Evolutionary conservation across 2,329 filamentous ascomycete species (phyloP).

Genomic region (Aureobasidium sp.): DNA sequence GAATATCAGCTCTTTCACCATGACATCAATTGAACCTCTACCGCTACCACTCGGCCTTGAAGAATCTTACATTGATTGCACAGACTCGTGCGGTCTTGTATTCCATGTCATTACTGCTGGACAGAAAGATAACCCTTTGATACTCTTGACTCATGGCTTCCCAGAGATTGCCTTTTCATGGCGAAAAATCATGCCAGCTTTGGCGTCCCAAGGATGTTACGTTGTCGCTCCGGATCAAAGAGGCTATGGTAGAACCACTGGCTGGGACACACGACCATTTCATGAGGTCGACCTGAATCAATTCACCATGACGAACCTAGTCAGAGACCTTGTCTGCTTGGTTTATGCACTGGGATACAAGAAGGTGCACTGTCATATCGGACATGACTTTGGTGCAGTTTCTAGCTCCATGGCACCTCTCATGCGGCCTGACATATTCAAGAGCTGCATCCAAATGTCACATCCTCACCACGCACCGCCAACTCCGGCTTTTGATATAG

Average conservation of each 20-base stretch:
- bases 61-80: constrained; percentile 63
- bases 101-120: constrained; percentile 69
- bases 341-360: constrained; percentile 68
- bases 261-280: constrained; percentile 61
- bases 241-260: constrained; percentile 72
- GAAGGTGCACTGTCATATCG: constrained; percentile 64
- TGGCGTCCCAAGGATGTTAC: constrained; percentile 69
- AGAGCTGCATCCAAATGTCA: constrained; percentile 67
- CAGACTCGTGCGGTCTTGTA: constrained; percentile 58
- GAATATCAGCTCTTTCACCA: neutral
- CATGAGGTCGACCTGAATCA: constrained; percentile 60
- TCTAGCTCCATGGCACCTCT: constrained; percentile 66
- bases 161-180: constrained; percentile 76
- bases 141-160: constrained; percentile 72
- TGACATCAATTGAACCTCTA: constrained; percentile 40
- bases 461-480: constrained; percentile 68
- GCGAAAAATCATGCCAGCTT: constrained; percentile 66
- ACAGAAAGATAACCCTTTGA: constrained; percentile 53
- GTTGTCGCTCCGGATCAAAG: constrained; percentile 74
- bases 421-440: constrained; percentile 71
- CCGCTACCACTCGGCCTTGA: constrained; percentile 62
- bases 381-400: constrained; percentile 74
- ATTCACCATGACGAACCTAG: constrained; percentile 64
- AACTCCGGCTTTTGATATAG: constrained; percentile 52
- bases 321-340: constrained; percentile 68